phyloP scores from a whole-genome alignment of 345 rosid species.

The Arabidopsis arenosa region DNA sequence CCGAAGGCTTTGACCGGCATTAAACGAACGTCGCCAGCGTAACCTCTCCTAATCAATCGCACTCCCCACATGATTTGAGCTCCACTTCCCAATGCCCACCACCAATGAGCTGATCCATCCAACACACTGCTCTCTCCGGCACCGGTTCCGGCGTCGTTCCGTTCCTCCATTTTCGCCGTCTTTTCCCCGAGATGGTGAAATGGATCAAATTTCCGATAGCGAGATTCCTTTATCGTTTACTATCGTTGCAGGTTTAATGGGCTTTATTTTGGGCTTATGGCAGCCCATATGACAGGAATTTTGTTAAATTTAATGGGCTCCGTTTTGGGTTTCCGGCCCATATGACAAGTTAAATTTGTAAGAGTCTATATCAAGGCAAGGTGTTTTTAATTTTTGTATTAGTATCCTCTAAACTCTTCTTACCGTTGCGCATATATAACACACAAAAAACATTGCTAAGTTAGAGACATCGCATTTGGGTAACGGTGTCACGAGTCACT shows the following conservation, averaged over 20 bases:
- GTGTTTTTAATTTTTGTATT: no score
- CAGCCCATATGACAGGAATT: background rate
- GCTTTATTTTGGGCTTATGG: background rate
- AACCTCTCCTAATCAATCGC: constrained; percentile 55
- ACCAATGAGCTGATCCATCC: constrained; percentile 34
- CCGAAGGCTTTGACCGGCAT: constrained; percentile 70
- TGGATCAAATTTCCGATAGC: background rate
- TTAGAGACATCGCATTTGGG: constrained; percentile 4
- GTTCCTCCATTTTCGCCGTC: constrained; percentile 39
- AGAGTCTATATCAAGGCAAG: no score
- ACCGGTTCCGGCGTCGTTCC: constrained; percentile 13
- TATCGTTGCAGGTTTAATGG: background rate
- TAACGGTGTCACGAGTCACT: constrained; percentile 31
- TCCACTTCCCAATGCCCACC: constrained; percentile 46
- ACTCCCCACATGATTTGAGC: constrained; percentile 60
- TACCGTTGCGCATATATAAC: background rate
- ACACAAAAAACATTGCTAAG: background rate
- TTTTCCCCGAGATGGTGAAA: background rate
- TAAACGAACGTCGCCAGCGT: constrained; percentile 55
- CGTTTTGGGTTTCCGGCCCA: no score
- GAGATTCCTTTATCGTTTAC: background rate
- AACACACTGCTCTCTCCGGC: background rate
- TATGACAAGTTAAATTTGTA: no score
- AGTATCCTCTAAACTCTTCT: background rate
- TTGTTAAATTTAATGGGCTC: no score